Percentiles rank a stretch among this genome's conserved stretches.
These are phyloP conservation scores for Talaromyces sp. DNA, from an alignment of 2,329 filamentous ascomycete species.

Conservation along the genomic window DNA sequence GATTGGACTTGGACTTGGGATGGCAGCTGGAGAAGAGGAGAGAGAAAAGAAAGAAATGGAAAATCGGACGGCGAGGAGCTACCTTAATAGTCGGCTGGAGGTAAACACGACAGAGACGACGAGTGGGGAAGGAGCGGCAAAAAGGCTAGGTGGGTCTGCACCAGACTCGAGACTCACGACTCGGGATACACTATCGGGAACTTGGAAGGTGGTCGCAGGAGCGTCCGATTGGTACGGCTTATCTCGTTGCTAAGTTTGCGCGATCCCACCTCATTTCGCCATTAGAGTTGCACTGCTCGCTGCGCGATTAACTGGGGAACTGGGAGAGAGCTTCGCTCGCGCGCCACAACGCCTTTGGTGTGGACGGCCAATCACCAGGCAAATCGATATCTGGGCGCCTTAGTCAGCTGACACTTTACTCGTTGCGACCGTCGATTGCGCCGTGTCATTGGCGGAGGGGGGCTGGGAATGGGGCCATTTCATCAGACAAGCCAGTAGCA, in stretches of 20 bases:
- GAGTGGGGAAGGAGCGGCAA: neutral
- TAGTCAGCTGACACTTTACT: neutral
- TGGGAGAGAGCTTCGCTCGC: neutral
- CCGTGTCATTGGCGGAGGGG: neutral
- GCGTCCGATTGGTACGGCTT: slow-evolving; percentile 6
- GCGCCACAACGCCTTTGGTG: neutral
- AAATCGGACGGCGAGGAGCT: neutral
- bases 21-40: neutral
- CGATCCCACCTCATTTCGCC: slow-evolving; percentile 2
- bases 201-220: neutral
- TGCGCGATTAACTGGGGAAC: slow-evolving; percentile 3
- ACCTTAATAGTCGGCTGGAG: slow-evolving; percentile 3
- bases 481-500: neutral
- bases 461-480: neutral
- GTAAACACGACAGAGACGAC: slow-evolving; percentile 16
- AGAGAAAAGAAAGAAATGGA: neutral
- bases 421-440: neutral
- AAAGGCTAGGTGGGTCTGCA: neutral
- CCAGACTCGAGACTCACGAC: neutral
- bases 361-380: neutral
- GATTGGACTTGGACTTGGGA: neutral
- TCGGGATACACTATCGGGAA: neutral
- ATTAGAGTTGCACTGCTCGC: neutral
- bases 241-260: neutral
- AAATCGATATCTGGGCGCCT: neutral